These are phyloP conservation scores for Suillus hirtellus DNA, from an alignment of 768 basidiomycete genomes.

Conservation along the genomic window DNA sequence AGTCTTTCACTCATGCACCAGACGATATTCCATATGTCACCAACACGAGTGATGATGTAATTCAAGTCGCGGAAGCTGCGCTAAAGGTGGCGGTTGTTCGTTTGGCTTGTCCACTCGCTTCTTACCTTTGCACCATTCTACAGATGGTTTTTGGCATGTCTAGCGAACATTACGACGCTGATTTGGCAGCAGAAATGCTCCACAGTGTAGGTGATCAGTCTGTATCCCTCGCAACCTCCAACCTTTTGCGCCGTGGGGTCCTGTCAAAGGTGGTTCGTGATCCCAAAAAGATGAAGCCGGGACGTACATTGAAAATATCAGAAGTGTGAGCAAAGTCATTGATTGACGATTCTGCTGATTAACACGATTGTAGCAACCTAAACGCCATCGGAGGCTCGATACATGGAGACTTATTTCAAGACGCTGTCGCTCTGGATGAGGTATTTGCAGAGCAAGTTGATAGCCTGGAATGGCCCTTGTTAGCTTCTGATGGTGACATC, in stretches of 20 bases:
- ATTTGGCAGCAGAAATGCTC: slow-evolving; percentile 58
- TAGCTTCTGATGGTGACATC: slow-evolving; percentile 79
- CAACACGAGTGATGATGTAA: slow-evolving; percentile 33
- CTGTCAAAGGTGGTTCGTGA: slow-evolving; percentile 68
- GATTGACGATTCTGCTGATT: slow-evolving; percentile 3
- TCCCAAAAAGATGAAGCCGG: slow-evolving; percentile 62
- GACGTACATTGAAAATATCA: slow-evolving; percentile 74
- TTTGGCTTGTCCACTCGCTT: not conserved
- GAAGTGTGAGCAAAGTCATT: slow-evolving; percentile 48
- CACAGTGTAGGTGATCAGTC: slow-evolving; percentile 53
- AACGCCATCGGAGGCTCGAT: slow-evolving; percentile 66
- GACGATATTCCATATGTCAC: slow-evolving; percentile 29
- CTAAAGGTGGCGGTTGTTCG: slow-evolving; percentile 54
- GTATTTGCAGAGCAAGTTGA: slow-evolving; percentile 46
- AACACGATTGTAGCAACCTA: slow-evolving; percentile 52
- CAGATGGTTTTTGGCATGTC: slow-evolving; percentile 82
- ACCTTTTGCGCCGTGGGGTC: slow-evolving; percentile 63
- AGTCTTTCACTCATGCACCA: slow-evolving; percentile 50
- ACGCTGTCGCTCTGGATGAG: slow-evolving; percentile 66
- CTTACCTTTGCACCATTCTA: slow-evolving; percentile 8
- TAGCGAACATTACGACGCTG: slow-evolving; percentile 63
- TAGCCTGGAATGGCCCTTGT: slow-evolving; percentile 78
- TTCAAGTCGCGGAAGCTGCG: slow-evolving; percentile 63
- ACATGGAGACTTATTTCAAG: slow-evolving; percentile 64
- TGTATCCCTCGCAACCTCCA: slow-evolving; percentile 57